These are phyloP conservation scores for Aquilaria malaccensis DNA, from an alignment of 345 rosid species.

Conservation along the genomic window DNA sequence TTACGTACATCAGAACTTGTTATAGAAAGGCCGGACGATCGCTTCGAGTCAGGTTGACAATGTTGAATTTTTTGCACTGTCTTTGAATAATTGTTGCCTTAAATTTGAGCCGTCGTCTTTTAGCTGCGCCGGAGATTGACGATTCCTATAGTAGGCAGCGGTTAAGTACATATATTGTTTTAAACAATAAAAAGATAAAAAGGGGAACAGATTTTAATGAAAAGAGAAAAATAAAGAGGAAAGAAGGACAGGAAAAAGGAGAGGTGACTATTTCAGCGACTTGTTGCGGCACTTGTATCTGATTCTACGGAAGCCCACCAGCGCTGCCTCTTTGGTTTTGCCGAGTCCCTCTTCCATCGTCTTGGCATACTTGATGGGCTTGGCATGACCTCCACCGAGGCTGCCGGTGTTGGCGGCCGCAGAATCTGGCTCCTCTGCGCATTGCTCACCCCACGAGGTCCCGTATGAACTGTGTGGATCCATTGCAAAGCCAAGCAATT, in stretches of 20 bases:
- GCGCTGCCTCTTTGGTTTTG: constrained; percentile 20
- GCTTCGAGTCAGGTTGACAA: too few species aligned
- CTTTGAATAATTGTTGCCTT: too few species aligned
- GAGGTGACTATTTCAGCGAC: constrained; percentile 8
- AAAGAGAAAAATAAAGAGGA: neutral
- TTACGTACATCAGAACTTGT: too few species aligned
- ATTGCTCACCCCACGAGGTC: constrained; percentile 29
- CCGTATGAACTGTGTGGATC: constrained; percentile 15
- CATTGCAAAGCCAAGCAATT: constrained; percentile 6
- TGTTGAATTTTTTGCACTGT: too few species aligned
- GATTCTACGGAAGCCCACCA: constrained; percentile 20
- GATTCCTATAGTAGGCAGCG: too few species aligned
- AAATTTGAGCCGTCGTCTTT: too few species aligned
- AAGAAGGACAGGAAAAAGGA: neutral
- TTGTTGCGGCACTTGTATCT: constrained; percentile 18
- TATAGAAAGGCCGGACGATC: too few species aligned
- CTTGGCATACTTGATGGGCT: constrained; percentile 14
- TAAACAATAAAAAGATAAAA: too few species aligned
- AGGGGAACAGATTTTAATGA: too few species aligned
- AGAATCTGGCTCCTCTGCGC: constrained; percentile 11
- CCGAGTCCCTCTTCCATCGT: constrained; percentile 21
- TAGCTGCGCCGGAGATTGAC: too few species aligned
- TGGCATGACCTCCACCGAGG: neutral
- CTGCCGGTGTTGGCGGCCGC: constrained; percentile 1
- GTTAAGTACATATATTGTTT: too few species aligned